Percentiles rank a stretch among this genome's conserved stretches.
Conservation (phyloP, 306 rosid species). For the Vigna hirtella region DNA sequence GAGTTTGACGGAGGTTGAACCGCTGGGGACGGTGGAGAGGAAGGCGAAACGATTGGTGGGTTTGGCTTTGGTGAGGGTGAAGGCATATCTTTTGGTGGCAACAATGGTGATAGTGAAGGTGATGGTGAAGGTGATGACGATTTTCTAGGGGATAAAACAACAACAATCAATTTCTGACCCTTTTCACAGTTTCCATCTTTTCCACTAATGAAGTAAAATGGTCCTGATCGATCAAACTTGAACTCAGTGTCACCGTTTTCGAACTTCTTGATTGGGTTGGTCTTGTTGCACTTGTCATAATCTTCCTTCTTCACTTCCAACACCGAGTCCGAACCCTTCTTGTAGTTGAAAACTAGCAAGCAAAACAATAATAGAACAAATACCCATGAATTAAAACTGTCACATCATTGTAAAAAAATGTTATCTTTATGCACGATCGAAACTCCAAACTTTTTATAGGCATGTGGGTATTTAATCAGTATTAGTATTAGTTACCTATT, state of each 20-base stretch:
- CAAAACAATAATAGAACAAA: neutral
- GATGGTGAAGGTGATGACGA: conserved; percentile 30
- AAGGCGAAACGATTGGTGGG: conserved; percentile 35
- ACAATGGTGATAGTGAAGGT: neutral
- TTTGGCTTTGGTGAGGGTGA: conserved; percentile 30
- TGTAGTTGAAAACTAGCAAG: conserved; percentile 71
- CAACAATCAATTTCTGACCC: conserved; percentile 68
- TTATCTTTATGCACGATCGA: neutral
- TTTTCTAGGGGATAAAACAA: conserved; percentile 58
- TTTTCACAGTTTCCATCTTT: conserved; percentile 55
- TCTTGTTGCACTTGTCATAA: conserved; percentile 64
- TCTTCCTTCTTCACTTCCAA: conserved; percentile 71
- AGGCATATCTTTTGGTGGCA: neutral
- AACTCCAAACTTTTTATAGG: neutral
- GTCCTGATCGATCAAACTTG: conserved; percentile 65
- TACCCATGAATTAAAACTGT: neutral
- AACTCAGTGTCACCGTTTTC: conserved; percentile 71
- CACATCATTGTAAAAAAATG: neutral
- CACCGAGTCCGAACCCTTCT: conserved; percentile 77
- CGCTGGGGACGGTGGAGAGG: conserved; percentile 5
- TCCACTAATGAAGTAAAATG: conserved; percentile 79
- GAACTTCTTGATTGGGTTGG: conserved; percentile 62
- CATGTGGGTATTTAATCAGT: neutral
- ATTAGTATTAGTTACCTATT: conserved; percentile 49
- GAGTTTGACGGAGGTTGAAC: neutral